A percentile compares a stretch with the other conserved stretches of the same genome.
phyloP scores from a whole-genome alignment of 129 eudicot genomes.

The Saussurea involucrata region DNA sequence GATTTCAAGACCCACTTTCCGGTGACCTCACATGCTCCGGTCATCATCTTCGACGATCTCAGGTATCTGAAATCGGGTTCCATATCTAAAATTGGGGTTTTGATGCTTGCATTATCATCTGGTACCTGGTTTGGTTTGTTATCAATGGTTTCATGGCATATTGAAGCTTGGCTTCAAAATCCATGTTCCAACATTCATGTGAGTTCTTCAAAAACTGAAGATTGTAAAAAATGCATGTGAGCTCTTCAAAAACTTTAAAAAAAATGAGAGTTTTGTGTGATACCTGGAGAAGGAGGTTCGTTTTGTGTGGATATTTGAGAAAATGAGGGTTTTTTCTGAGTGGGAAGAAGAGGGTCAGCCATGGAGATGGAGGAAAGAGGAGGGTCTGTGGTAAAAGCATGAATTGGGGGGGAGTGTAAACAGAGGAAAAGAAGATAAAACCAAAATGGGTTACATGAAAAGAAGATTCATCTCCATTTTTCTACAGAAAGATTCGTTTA shows the following conservation, averaged over 20 bases:
- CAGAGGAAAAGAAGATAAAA: slow-evolving; percentile 15
- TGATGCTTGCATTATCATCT: too few relatives aligned
- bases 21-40: too few relatives aligned
- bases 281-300: slow-evolving; percentile 65
- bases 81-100: too few relatives aligned
- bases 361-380: slow-evolving; percentile 41
- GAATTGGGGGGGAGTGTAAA: slow-evolving; percentile 35
- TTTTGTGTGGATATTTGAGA: slow-evolving; percentile 41
- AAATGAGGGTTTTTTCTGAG: slow-evolving; percentile 56
- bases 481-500: slow-evolving; percentile 12
- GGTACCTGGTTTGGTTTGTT: too few relatives aligned
- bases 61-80: too few relatives aligned
- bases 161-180: too few relatives aligned
- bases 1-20: too few relatives aligned
- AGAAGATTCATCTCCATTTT: slow-evolving; percentile 43
- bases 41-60: too few relatives aligned
- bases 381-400: slow-evolving; percentile 38
- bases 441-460: slow-evolving; percentile 47
- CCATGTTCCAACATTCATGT: too few relatives aligned
- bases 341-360: slow-evolving; percentile 66
- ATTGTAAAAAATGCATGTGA: slow-evolving; percentile 9
- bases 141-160: too few relatives aligned
- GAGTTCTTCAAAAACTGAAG: too few relatives aligned
- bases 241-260: neutral
- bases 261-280: neutral